Percentiles rank a stretch among this genome's conserved stretches.
phyloP scores from a whole-genome alignment of 2,329 filamentous ascomycete genomes.

The Scedosporium boydii region DNA sequence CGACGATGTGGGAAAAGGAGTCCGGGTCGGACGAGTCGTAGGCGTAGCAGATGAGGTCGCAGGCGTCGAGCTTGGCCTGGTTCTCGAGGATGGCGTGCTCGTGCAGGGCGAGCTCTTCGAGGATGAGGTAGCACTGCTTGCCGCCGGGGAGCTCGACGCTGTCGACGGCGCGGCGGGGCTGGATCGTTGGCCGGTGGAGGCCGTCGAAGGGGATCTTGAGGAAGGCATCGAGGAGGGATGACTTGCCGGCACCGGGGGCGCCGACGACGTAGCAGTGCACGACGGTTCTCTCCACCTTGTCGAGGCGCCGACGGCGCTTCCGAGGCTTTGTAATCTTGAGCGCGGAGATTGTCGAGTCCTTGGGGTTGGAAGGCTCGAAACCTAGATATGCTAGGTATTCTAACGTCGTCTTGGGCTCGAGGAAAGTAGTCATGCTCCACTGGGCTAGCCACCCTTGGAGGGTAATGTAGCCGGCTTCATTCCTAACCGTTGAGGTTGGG shows the following conservation, averaged over 20 bases:
- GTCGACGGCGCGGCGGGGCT: slow-evolving; percentile 87
- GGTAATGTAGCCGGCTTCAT: slow-evolving; percentile 91
- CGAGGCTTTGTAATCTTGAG: slow-evolving; percentile 88
- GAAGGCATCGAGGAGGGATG: slow-evolving; percentile 81
- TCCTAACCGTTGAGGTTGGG: slow-evolving; percentile 86
- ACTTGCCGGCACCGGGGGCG: slow-evolving; percentile 79
- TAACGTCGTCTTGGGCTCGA: slow-evolving; percentile 87
- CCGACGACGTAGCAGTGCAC: slow-evolving; percentile 90
- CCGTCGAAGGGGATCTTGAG: slow-evolving; percentile 77
- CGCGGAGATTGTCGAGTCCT: slow-evolving; percentile 69
- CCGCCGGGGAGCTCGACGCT: slow-evolving; percentile 92
- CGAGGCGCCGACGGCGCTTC: slow-evolving; percentile 72
- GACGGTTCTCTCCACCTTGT: slow-evolving; percentile 85
- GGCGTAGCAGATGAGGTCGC: slow-evolving; percentile 87
- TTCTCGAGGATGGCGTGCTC: slow-evolving; percentile 94
- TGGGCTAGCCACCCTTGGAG: slow-evolving; percentile 96
- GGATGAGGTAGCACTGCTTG: slow-evolving; percentile 92
- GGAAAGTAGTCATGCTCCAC: slow-evolving; percentile 99
- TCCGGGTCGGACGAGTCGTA: slow-evolving; percentile 97
- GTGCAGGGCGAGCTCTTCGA: slow-evolving; percentile 91
- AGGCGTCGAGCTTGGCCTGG: slow-evolving; percentile 77
- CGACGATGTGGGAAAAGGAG: slow-evolving; percentile 85
- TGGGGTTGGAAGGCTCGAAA: slow-evolving; percentile 73
- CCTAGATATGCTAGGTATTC: slow-evolving; percentile 95
- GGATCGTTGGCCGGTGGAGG: slow-evolving; percentile 88